Evolutionary conservation across 2,329 filamentous ascomycete species (phyloP).

Genomic region (Cylindrodendrum hubeiense): DNA sequence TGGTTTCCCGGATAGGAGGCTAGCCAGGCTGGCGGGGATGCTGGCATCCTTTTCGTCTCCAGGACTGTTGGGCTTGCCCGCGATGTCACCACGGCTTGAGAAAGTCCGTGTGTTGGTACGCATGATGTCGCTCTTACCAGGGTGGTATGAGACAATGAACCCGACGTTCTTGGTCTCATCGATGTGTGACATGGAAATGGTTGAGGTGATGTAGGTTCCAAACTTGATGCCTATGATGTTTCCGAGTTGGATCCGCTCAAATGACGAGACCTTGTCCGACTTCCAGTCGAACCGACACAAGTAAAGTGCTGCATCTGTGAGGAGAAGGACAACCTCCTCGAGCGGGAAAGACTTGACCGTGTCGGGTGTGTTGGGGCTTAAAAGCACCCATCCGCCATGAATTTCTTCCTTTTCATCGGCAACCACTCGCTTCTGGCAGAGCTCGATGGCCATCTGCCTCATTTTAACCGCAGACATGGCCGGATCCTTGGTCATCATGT

Average conservation of each 20-base stretch:
- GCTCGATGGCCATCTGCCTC: conserved; percentile 90
- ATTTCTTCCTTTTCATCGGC: conserved; percentile 87
- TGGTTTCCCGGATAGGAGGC: conserved; percentile 56
- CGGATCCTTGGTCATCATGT: conserved; percentile 93
- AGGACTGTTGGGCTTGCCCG: conserved; percentile 38
- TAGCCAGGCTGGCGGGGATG: conserved; percentile 53
- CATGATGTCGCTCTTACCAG: conserved; percentile 77
- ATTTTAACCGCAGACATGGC: conserved; percentile 88
- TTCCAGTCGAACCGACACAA: conserved; percentile 95
- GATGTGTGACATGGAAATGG: conserved; percentile 80
- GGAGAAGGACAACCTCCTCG: conserved; percentile 87
- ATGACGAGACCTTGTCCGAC: conserved; percentile 92
- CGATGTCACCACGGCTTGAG: conserved; percentile 60
- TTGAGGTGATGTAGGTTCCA: conserved; percentile 92
- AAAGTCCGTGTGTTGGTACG: conserved; percentile 89
- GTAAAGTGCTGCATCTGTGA: conserved; percentile 89
- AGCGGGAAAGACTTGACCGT: conserved; percentile 79
- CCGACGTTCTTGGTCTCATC: conserved; percentile 87
- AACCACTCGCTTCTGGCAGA: conserved; percentile 87
- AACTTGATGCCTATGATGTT: conserved; percentile 80
- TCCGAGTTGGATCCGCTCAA: conserved; percentile 84
- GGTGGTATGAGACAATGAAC: conserved; percentile 82
- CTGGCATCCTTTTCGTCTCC: conserved; percentile 36
- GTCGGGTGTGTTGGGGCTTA: conserved; percentile 80
- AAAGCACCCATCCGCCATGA: conserved; percentile 88